phyloP scores from a whole-genome alignment of 2,329 filamentous ascomycete species.

The Lithohypha guttulata region DNA sequence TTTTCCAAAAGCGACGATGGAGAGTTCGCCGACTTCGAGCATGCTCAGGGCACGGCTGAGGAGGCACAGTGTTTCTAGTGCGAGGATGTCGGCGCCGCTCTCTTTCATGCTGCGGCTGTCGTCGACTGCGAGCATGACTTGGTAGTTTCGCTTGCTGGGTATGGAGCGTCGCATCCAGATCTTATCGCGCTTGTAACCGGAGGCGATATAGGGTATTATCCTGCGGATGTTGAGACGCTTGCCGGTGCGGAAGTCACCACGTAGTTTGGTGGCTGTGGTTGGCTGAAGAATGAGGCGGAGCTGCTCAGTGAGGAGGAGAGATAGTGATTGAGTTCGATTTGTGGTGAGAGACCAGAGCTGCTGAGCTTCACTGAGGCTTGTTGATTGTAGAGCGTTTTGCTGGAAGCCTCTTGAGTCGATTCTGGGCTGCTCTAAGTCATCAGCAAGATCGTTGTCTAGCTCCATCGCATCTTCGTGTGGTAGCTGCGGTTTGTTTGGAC shows the following conservation, averaged over 20 bases:
- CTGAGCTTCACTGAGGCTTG: slow-evolving; percentile 48
- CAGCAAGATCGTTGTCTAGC: slow-evolving; percentile 39
- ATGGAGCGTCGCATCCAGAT: slow-evolving; percentile 97
- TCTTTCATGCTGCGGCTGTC: slow-evolving; percentile 93
- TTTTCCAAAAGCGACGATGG: slow-evolving; percentile 78
- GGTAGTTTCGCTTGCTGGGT: slow-evolving; percentile 87
- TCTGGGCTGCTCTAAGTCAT: too few relatives aligned
- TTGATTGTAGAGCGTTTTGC: slow-evolving; percentile 41
- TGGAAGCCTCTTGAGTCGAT: slow-evolving; percentile 6
- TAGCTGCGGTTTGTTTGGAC: too few relatives aligned
- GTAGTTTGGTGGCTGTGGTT: slow-evolving; percentile 89
- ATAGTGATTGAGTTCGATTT: slow-evolving; percentile 70
- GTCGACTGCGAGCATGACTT: slow-evolving; percentile 94
- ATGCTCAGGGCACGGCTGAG: slow-evolving; percentile 78
- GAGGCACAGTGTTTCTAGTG: slow-evolving; percentile 88
- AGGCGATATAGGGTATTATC: slow-evolving; percentile 98
- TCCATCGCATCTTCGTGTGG: slow-evolving; percentile 37
- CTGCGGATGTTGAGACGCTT: slow-evolving; percentile 99
- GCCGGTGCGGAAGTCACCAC: slow-evolving; percentile 90
- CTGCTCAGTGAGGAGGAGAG: slow-evolving; percentile 82
- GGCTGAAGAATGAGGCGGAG: slow-evolving; percentile 90
- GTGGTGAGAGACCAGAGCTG: slow-evolving; percentile 80
- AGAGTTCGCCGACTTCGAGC: slow-evolving; percentile 91
- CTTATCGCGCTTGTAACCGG: slow-evolving; percentile 96
- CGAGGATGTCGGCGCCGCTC: slow-evolving; percentile 61